Conservation (phyloP, 345 rosid genomes). For the Rubroshorea leprosula region DNA sequence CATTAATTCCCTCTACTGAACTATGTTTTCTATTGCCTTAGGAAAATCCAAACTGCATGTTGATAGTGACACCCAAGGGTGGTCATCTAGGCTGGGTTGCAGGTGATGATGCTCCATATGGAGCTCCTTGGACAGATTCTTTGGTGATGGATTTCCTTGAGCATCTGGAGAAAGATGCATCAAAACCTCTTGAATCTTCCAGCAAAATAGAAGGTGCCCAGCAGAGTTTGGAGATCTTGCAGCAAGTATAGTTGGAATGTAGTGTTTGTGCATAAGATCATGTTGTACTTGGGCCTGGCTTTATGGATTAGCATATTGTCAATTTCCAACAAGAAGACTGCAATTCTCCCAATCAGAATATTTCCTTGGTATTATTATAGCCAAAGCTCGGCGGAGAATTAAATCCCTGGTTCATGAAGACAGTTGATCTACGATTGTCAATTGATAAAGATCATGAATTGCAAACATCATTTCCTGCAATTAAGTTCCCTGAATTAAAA, state of each 20-base stretch:
- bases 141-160: constrained; percentile 77
- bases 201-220: constrained; percentile 11
- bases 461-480: too few relatives aligned
- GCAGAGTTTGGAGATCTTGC: constrained; percentile 17
- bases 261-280: too few relatives aligned
- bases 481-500: too few relatives aligned
- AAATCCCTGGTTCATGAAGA: too few relatives aligned
- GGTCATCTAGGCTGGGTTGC: constrained; percentile 94
- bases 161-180: constrained; percentile 35
- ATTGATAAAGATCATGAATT: too few relatives aligned
- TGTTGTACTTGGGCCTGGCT: too few relatives aligned
- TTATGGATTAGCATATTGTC: too few relatives aligned
- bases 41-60: constrained; percentile 71
- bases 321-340: too few relatives aligned
- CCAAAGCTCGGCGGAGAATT: too few relatives aligned
- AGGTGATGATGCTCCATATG: constrained; percentile 59
- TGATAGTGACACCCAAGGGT: constrained; percentile 81
- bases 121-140: constrained; percentile 88
- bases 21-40: constrained; percentile 14
- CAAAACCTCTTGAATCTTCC: constrained; percentile 11
- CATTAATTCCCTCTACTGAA: background rate
- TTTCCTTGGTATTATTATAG: too few relatives aligned
- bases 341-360: too few relatives aligned
- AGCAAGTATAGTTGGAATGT: constrained; percentile 13
- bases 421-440: too few relatives aligned